These are phyloP conservation scores for Laguncularia racemosa DNA, from an alignment of 345 rosid species.

Conservation along the genomic window DNA sequence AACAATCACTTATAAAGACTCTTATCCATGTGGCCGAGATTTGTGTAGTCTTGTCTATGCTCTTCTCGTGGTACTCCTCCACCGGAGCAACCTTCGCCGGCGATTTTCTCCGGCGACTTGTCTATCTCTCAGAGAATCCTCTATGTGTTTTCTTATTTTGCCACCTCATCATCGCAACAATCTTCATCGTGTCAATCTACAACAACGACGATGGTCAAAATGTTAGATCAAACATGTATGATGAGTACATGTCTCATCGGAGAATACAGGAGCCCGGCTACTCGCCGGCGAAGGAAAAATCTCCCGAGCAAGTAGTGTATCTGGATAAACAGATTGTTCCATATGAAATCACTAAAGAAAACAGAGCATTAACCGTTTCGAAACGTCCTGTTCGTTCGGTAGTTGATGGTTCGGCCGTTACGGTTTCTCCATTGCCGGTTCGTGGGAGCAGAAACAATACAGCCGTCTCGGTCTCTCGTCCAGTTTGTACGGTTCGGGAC, in stretches of 20 bases:
- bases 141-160: constrained; percentile 2
- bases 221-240: not conserved
- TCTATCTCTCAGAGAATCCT: not conserved
- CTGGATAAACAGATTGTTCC: no score
- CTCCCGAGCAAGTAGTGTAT: no score
- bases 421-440: no score
- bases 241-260: constrained; percentile 5
- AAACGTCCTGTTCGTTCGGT: no score
- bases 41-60: not conserved
- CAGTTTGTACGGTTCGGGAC: no score
- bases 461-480: no score
- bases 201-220: not conserved
- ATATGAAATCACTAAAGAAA: no score
- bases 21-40: constrained; percentile 1
- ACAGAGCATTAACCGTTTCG: no score
- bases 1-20: not conserved
- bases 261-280: not conserved
- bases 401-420: no score
- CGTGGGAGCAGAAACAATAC: no score
- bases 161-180: not conserved
- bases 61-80: constrained; percentile 3
- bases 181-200: not conserved
- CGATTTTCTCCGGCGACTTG: not conserved
- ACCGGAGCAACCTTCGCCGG: not conserved
- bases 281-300: no score